A percentile compares a stretch with the other conserved stretches of the same genome.
These are phyloP conservation scores for Solanum infundibuliforme DNA, from an alignment of 257 asterid species.

Conservation along the genomic window DNA sequence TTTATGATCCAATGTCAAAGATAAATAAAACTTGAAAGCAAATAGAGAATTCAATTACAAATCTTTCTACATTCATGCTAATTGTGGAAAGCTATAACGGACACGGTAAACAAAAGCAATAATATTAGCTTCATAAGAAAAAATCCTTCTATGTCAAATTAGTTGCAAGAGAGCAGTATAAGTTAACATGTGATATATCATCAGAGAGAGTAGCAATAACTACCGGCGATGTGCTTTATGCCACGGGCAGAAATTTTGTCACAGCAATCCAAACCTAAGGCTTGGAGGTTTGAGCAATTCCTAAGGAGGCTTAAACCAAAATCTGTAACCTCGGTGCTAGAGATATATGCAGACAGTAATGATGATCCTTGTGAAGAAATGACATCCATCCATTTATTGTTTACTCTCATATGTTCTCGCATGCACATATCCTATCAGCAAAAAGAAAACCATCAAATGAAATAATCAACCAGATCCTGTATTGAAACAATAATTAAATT, in stretches of 20 bases:
- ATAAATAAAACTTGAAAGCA: background rate
- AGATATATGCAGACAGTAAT: slow-evolving; percentile 66
- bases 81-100: background rate
- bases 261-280: slow-evolving; percentile 62
- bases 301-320: slow-evolving; percentile 48
- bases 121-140: background rate
- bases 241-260: slow-evolving; percentile 67
- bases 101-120: background rate
- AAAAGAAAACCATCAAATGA: background rate
- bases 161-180: background rate
- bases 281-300: slow-evolving; percentile 59
- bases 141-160: background rate
- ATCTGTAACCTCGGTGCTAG: slow-evolving; percentile 71
- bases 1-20: background rate
- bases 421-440: slow-evolving; percentile 66
- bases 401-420: slow-evolving; percentile 57
- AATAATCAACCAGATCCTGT: background rate
- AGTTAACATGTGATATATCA: background rate
- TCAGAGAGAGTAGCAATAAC: background rate
- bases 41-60: background rate
- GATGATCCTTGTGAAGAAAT: slow-evolving; percentile 79
- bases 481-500: background rate
- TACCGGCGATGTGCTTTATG: slow-evolving; percentile 53
- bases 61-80: background rate
- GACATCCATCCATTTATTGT: slow-evolving; percentile 76